Conservation (phyloP, 1,139 yeast species). For the Protomyces inouyei region DNA sequence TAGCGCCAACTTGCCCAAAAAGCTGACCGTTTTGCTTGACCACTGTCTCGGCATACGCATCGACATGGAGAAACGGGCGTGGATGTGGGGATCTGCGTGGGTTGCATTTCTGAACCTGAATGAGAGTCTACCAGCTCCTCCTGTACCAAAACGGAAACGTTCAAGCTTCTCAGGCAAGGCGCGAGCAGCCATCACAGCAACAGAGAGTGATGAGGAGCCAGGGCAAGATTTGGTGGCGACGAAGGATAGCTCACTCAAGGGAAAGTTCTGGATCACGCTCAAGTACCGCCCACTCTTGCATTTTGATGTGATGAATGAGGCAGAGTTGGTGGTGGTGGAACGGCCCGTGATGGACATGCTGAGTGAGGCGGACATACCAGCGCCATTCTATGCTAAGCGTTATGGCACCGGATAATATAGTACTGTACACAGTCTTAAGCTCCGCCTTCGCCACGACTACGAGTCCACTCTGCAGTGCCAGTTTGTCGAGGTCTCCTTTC, state of each 20-base stretch:
- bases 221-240: background rate
- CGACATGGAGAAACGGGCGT: conserved; percentile 42
- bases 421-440: background rate
- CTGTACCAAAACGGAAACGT: background rate
- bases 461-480: conserved; percentile 48
- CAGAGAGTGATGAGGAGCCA: background rate
- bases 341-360: conserved; percentile 54
- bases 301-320: conserved; percentile 54
- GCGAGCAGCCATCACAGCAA: background rate
- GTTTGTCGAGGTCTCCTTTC: conserved; percentile 52
- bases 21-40: conserved; percentile 56
- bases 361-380: conserved; percentile 18
- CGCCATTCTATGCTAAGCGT: conserved; percentile 21
- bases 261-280: conserved; percentile 67
- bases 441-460: background rate
- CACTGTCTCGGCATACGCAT: conserved; percentile 69
- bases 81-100: conserved; percentile 92
- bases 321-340: conserved; percentile 69
- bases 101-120: conserved; percentile 65
- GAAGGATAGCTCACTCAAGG: conserved; percentile 10
- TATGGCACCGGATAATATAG: conserved; percentile 9
- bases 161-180: background rate
- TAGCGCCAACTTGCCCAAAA: conserved; percentile 67
- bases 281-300: conserved; percentile 71
- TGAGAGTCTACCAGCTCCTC: conserved; percentile 49